Evolutionary conservation across 2,329 filamentous ascomycete species (phyloP), one percentile per base, ranked within the genome.

Genomic region (Cadophora luteo-olivacea): DNA sequence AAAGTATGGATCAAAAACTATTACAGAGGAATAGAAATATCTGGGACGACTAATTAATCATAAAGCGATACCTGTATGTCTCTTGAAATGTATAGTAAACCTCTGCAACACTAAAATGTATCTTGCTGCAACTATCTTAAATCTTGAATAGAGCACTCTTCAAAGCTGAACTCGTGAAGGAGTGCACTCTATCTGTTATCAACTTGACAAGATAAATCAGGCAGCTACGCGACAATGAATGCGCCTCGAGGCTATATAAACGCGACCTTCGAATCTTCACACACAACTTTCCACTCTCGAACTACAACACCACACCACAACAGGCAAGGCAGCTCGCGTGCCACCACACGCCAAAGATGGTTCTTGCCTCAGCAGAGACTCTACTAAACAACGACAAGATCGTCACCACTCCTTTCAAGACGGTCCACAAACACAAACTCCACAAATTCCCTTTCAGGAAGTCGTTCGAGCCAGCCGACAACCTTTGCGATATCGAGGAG

Each of bases 351-450:
- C 0, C 25, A 16, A 29, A n/a, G 22, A 54, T 32, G 25, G n/a
- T 22, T 4, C 45, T 48, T 9, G 16, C 22, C 19, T 48, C 45
- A 4, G 45, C 45, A 48, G 19, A 48, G 19, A 48, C 16, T 4
- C 19, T 38, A 29, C 9, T 36, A 45, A 61, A 61, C 24, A 24
- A 32, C 3, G 33, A 32, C 6, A 54, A 54, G 4, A 8, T 29
- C n/a, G 32, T 58, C 22, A 58, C 55, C 19, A 58, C 55, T 7
- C 33, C 55, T 11, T 58, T 58, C 55, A 36, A n/a, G 29, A 58
- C 60, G 1, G 41, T 61, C 11, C 41, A 33, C 24, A 19, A 49
- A 22, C 14, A 25, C 11, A 61, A 61, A 25, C 8, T 29, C 12
- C 16, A 32, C 19, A 49, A 22, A 11, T 61, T 61, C 6, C 41